A percentile compares a stretch with the other conserved stretches of the same genome.
These are phyloP conservation scores for Blepharisma undulans DNA, from an alignment of 169 alveolate species.

Conservation along the genomic window DNA sequence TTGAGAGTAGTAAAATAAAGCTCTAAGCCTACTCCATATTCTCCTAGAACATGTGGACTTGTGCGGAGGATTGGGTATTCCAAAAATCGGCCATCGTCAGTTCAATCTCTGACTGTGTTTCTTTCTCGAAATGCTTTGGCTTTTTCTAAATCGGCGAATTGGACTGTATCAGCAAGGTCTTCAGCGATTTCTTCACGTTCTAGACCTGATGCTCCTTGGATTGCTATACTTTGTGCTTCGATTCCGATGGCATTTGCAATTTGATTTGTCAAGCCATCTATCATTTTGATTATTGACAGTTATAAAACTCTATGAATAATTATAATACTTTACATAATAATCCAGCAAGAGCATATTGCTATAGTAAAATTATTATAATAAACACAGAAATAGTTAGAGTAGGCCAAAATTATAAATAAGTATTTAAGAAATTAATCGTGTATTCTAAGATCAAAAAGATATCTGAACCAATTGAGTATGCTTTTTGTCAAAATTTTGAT, in stretches of 20 bases:
- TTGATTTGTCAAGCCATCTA: background rate
- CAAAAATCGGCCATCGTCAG: background rate
- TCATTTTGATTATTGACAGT: background rate
- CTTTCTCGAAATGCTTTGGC: constrained; percentile 10
- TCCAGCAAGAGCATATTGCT: background rate
- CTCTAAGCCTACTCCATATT: constrained; percentile 51
- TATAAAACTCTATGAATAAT: background rate
- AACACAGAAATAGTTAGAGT: too few species aligned
- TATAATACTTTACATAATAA: too few species aligned
- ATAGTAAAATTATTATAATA: too few species aligned
- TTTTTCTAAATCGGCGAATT: constrained; percentile 23
- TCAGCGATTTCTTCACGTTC: background rate
- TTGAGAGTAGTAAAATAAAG: constrained; percentile 48
- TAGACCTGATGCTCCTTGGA: background rate
- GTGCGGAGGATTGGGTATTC: background rate
- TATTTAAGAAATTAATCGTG: too few species aligned
- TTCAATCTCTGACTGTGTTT: constrained; percentile 6
- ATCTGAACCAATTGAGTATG: too few species aligned
- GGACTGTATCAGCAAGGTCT: background rate
- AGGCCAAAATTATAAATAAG: too few species aligned
- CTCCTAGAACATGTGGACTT: constrained; percentile 15
- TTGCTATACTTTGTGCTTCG: background rate
- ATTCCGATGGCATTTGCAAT: background rate
- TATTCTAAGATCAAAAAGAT: too few species aligned
- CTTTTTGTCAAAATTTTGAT: too few species aligned